These are phyloP conservation scores for Zea luxurians DNA, from an alignment of 176 grass and related monocot species.

Conservation along the genomic window DNA sequence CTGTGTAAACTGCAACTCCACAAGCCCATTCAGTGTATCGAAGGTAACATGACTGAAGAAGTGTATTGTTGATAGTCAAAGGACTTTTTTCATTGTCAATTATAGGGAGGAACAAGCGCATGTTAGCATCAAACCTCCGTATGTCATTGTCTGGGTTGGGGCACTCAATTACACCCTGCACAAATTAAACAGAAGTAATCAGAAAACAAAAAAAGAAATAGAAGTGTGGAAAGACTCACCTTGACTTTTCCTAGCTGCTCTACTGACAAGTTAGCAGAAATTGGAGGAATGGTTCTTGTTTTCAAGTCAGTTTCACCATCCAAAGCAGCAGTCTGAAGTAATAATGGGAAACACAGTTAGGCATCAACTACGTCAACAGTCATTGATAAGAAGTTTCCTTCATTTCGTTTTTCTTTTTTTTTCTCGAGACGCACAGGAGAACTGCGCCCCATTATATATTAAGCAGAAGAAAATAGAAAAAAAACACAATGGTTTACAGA, in stretches of 20 bases:
- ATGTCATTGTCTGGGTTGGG: constrained; percentile 92
- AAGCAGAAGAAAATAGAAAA: no score
- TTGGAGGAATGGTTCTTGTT: constrained; percentile 62
- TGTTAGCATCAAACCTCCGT: constrained; percentile 88
- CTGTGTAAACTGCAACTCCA: constrained; percentile 96
- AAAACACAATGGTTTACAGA: no score
- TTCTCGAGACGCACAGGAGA: no score
- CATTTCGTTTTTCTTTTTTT: background rate
- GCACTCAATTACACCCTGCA: constrained; percentile 86
- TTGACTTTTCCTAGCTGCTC: constrained; percentile 68
- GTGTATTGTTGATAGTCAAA: constrained; percentile 83
- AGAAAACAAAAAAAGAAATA: constrained; percentile 44
- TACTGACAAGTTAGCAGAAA: constrained; percentile 57
- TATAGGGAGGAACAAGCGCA: constrained; percentile 64
- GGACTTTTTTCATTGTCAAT: constrained; percentile 71
- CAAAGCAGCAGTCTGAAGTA: constrained; percentile 79
- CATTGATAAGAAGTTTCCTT: background rate
- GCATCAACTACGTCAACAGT: constrained; percentile 4
- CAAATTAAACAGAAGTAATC: constrained; percentile 35
- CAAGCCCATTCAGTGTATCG: constrained; percentile 93
- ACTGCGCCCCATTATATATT: no score
- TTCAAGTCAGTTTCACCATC: constrained; percentile 99
- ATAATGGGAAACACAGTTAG: constrained; percentile 5
- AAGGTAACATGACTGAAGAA: constrained; percentile 92
- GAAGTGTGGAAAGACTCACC: constrained; percentile 47